A percentile compares a stretch with the other conserved stretches of the same genome.
These are phyloP conservation scores for Aspergillus tanneri DNA, from an alignment of 2,329 filamentous ascomycete species.

Conservation along the genomic window DNA sequence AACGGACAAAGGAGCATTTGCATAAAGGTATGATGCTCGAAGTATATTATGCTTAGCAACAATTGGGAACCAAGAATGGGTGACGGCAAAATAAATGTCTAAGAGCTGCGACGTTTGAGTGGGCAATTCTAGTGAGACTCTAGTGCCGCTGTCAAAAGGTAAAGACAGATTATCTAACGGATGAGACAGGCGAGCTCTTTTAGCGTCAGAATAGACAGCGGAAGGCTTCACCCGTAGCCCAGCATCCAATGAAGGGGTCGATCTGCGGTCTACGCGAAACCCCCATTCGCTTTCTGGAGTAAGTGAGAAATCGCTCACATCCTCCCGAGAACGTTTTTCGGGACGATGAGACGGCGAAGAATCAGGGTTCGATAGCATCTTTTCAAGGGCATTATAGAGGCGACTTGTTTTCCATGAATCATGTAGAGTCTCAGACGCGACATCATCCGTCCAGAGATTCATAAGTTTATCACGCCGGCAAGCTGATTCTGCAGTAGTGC, in stretches of 20 bases:
- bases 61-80: constrained; percentile 61
- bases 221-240: constrained; percentile 33
- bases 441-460: constrained; percentile 42
- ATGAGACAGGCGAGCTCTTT: constrained; percentile 30
- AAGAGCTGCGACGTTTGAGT: constrained; percentile 53
- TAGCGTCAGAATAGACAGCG: constrained; percentile 21
- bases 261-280: constrained; percentile 31
- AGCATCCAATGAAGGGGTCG: constrained; percentile 27
- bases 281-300: constrained; percentile 29
- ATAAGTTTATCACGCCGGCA: constrained; percentile 35
- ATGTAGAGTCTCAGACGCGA: constrained; percentile 44
- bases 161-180: constrained; percentile 13
- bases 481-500: constrained; percentile 34
- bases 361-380: constrained; percentile 40
- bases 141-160: constrained; percentile 8
- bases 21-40: constrained; percentile 57
- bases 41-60: constrained; percentile 58
- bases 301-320: constrained; percentile 23
- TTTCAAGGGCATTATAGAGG: constrained; percentile 41
- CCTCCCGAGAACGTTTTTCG: constrained; percentile 38
- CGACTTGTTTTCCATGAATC: constrained; percentile 46
- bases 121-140: constrained; percentile 43
- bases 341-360: constrained; percentile 18
- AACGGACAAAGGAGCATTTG: constrained; percentile 41
- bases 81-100: constrained; percentile 58